Percentiles rank a stretch among this genome's conserved stretches.
These are phyloP conservation scores for Quercus variabilis DNA, from an alignment of 306 rosid genomes.

Conservation along the genomic window DNA sequence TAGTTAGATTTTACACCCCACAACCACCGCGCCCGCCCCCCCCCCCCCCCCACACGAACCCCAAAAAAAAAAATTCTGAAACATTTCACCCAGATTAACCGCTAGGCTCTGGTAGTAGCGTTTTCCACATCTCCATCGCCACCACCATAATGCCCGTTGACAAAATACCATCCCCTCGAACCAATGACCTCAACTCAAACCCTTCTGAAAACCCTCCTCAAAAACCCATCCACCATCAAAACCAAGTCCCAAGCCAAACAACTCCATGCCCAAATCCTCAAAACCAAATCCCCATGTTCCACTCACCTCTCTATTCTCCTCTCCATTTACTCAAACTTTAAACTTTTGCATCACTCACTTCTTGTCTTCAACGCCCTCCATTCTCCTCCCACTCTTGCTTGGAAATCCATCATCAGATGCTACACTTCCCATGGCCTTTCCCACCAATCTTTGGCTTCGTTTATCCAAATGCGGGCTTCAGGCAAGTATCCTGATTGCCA, in stretches of 20 bases:
- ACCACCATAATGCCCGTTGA: not conserved
- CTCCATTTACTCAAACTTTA: conserved; percentile 59
- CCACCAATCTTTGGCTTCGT: conserved; percentile 41
- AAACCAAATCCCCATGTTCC: conserved; percentile 25
- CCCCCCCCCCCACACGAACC: no score
- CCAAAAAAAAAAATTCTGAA: no score
- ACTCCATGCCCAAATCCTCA: conserved; percentile 73
- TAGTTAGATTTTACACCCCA: no score
- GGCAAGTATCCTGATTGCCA: conserved; percentile 42
- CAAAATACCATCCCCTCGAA: not conserved
- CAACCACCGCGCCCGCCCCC: no score
- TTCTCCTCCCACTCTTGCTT: conserved; percentile 49
- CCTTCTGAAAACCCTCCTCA: conserved; percentile 31
- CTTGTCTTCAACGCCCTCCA: conserved; percentile 47
- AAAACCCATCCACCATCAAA: conserved; percentile 26
- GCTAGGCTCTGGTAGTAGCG: not conserved
- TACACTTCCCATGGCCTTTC: conserved; percentile 56
- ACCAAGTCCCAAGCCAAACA: conserved; percentile 46
- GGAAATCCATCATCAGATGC: conserved; percentile 64
- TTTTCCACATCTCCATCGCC: not conserved
- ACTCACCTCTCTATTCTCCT: conserved; percentile 40
- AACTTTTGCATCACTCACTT: conserved; percentile 38
- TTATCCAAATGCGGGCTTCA: conserved; percentile 46
- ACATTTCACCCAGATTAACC: no score
- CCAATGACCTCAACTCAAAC: conserved; percentile 33